These are phyloP conservation scores for Erodium moschatum DNA, from an alignment of 441 rosid genomes.

Conservation along the genomic window DNA sequence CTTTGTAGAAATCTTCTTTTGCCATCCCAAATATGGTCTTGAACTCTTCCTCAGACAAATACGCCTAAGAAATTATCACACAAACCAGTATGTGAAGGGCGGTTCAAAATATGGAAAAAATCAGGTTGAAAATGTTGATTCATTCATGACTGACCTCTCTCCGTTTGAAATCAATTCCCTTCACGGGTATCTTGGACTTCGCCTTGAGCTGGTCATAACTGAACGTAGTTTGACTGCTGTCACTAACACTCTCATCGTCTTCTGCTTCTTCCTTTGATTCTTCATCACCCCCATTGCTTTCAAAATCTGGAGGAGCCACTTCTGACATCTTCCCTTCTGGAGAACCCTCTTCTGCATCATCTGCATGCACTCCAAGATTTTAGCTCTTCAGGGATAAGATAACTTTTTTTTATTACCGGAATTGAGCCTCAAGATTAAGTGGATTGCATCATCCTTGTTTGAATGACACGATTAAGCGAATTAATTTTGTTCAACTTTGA, in stretches of 20 bases:
- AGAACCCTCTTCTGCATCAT: slow-evolving; percentile 32
- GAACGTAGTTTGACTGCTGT: slow-evolving; percentile 40
- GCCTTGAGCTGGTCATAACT: slow-evolving; percentile 78
- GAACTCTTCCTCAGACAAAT: slow-evolving; percentile 82
- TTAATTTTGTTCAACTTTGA: neutral
- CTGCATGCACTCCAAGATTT: slow-evolving; percentile 27
- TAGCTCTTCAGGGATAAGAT: neutral
- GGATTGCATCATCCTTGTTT: neutral
- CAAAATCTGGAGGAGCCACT: slow-evolving; percentile 36
- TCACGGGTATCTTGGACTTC: slow-evolving; percentile 67
- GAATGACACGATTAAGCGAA: slow-evolving; percentile 1
- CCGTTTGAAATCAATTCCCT: slow-evolving; percentile 52
- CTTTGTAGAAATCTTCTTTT: slow-evolving; percentile 54
- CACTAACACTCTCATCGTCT: slow-evolving; percentile 35
- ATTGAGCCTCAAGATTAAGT: neutral
- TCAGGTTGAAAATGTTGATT: neutral
- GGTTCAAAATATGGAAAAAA: neutral
- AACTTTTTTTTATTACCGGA: neutral
- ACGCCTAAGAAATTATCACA: slow-evolving; percentile 46
- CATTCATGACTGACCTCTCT: slow-evolving; percentile 59
- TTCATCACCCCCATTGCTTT: slow-evolving; percentile 36
- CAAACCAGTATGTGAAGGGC: neutral
- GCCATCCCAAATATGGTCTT: slow-evolving; percentile 52
- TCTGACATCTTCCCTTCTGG: slow-evolving; percentile 15
- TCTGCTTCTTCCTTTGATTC: slow-evolving; percentile 31